These are phyloP conservation scores for Didymella pinodella DNA, from an alignment of 2,329 filamentous ascomycete species.

Conservation along the genomic window DNA sequence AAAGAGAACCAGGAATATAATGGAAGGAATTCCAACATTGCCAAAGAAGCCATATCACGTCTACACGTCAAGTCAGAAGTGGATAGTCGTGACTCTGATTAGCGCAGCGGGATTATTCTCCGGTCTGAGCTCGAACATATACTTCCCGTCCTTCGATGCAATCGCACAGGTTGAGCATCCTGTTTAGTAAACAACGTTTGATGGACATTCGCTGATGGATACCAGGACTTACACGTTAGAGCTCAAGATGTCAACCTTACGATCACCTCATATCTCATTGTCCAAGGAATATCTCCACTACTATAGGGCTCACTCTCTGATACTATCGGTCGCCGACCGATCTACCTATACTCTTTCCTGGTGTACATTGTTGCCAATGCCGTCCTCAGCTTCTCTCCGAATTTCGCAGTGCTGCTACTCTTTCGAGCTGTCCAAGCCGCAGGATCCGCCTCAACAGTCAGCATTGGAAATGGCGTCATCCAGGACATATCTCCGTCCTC, in stretches of 20 bases:
- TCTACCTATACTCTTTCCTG: constrained; percentile 57
- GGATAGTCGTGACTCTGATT: constrained; percentile 31
- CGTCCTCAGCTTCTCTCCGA: constrained; percentile 55
- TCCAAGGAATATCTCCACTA: constrained; percentile 60
- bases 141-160: constrained; percentile 55
- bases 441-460: constrained; percentile 59
- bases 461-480: constrained; percentile 55
- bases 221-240: constrained; percentile 42
- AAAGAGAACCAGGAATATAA: background rate
- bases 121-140: constrained; percentile 57
- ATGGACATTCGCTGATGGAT: constrained; percentile 13
- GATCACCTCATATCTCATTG: constrained; percentile 47
- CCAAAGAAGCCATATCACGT: background rate
- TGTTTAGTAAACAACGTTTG: background rate
- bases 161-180: constrained; percentile 22
- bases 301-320: constrained; percentile 62
- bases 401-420: constrained; percentile 55
- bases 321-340: constrained; percentile 55
- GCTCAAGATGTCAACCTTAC: constrained; percentile 41
- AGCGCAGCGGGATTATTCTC: constrained; percentile 55
- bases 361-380: constrained; percentile 61
- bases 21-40: background rate
- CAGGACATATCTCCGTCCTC: constrained; percentile 50
- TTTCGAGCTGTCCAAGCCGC: constrained; percentile 60
- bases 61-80: constrained; percentile 14